These are phyloP conservation scores for Chenopodium quinoa DNA, from an alignment of 148 eudicot genomes.

Conservation along the genomic window DNA sequence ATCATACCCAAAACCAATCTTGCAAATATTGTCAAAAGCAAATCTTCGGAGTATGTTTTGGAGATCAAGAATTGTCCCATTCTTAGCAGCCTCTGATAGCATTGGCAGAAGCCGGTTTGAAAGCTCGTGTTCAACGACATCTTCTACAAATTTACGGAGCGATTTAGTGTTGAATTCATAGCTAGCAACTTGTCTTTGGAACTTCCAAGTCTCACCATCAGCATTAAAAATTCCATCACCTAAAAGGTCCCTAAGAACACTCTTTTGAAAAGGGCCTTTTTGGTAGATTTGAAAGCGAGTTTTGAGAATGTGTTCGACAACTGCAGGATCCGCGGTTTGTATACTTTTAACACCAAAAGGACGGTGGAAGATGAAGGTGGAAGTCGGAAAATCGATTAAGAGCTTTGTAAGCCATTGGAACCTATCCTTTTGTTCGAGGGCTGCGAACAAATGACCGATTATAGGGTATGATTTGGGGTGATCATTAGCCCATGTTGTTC, in stretches of 20 bases:
- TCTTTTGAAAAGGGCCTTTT: slow-evolving; percentile 28
- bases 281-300: slow-evolving; percentile 28
- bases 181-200: slow-evolving; percentile 44
- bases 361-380: slow-evolving; percentile 17
- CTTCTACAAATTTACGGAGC: slow-evolving; percentile 36
- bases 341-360: slow-evolving; percentile 9
- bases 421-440: slow-evolving; percentile 12
- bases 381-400: slow-evolving; percentile 7
- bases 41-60: slow-evolving; percentile 23
- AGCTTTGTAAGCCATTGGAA: slow-evolving; percentile 23
- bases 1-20: slow-evolving; percentile 42
- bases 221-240: slow-evolving; percentile 45
- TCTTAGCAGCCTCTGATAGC: slow-evolving; percentile 21
- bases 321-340: slow-evolving; percentile 19
- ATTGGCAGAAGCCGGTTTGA: slow-evolving; percentile 37
- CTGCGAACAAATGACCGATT: slow-evolving; percentile 20
- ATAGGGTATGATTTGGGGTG: slow-evolving; percentile 26
- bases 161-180: slow-evolving; percentile 45
- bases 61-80: slow-evolving; percentile 16
- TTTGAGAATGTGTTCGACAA: slow-evolving; percentile 22
- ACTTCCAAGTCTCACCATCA: slow-evolving; percentile 47
- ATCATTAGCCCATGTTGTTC: background rate
- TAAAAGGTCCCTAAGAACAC: slow-evolving; percentile 27
- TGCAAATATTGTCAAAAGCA: slow-evolving; percentile 32
- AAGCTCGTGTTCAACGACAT: slow-evolving; percentile 37